Conservation (phyloP, 306 rosid species). For the Prinsepia uniflora region DNA sequence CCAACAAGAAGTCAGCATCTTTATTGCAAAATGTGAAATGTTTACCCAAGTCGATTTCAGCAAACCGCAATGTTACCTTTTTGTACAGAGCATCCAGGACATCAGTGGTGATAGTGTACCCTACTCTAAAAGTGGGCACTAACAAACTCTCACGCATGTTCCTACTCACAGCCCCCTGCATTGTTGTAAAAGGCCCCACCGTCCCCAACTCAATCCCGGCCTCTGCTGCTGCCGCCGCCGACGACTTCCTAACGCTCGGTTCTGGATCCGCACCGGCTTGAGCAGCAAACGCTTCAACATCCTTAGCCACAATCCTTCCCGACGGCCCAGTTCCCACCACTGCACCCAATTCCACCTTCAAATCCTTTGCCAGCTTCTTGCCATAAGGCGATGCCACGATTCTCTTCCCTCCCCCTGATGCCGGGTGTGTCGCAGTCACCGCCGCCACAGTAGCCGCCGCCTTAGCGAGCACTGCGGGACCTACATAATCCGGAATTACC, state of each 20-base stretch:
- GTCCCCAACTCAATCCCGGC: conserved; percentile 63
- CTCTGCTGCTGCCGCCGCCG: not conserved
- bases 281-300: conserved; percentile 65
- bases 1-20: not conserved
- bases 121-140: conserved; percentile 90
- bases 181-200: conserved; percentile 89
- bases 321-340: conserved; percentile 73
- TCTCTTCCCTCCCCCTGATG: conserved; percentile 89
- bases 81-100: conserved; percentile 90
- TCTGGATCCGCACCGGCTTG: conserved; percentile 7
- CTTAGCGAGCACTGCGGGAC: conserved; percentile 10
- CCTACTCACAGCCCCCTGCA: conserved; percentile 94
- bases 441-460: conserved; percentile 22
- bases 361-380: conserved; percentile 85
- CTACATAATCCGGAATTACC: conserved; percentile 31
- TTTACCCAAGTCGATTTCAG: not conserved
- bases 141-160: conserved; percentile 84
- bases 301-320: conserved; percentile 94
- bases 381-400: conserved; percentile 92
- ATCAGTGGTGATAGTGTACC: conserved; percentile 75
- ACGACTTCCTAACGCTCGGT: conserved; percentile 1
- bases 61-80: conserved; percentile 48
- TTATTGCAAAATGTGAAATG: not conserved
- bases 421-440: conserved; percentile 62
- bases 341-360: conserved; percentile 65